These are phyloP conservation scores for Bretschneidera sinensis DNA, from an alignment of 345 rosid genomes.

Conservation along the genomic window DNA sequence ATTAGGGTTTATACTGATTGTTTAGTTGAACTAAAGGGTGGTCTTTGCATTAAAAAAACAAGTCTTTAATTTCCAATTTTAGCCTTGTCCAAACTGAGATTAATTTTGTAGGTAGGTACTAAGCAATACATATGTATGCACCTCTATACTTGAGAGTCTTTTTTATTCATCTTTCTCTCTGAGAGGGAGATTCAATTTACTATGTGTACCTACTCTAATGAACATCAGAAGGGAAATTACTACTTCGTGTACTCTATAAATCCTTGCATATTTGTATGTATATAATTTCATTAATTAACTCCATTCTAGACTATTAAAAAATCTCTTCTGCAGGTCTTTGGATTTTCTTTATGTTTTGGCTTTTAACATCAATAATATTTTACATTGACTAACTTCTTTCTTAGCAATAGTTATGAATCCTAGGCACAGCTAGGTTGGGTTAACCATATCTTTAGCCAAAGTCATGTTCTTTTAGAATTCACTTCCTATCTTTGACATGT, in stretches of 20 bases:
- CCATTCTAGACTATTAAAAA: background rate
- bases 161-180: too few relatives aligned
- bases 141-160: too few relatives aligned
- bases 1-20: background rate
- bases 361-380: background rate
- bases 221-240: too few relatives aligned
- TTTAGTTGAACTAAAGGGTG: background rate
- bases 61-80: too few relatives aligned
- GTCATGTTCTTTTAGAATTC: constrained; percentile 12
- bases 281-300: too few relatives aligned
- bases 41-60: background rate
- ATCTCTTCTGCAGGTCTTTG: background rate
- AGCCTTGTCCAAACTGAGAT: background rate
- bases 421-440: background rate
- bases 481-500: constrained; percentile 15
- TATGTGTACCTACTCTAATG: too few relatives aligned
- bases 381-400: background rate
- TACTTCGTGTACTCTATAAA: too few relatives aligned
- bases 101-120: too few relatives aligned
- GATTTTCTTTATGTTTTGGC: background rate
- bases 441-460: background rate
- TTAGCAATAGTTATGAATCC: too few relatives aligned
- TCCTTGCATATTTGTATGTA: background rate
- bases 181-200: too few relatives aligned
- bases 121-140: too few relatives aligned